These are phyloP conservation scores for bread wheat (Triticum aestivum) DNA, from an alignment of 176 grass and related monocot genomes.

Conservation along the genomic window IWGSC_CS_RefSeq_v2.1 NC_057807.1:693897508-693898007, in stretches of 20 bases:
- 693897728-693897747: neutral
- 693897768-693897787: too few species aligned
- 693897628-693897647: neutral
- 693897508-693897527: neutral
- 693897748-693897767: neutral
- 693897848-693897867: neutral
- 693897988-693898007: too few species aligned
- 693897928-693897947: neutral
- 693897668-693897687: slow-evolving; percentile 23
- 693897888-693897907: neutral
- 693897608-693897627: slow-evolving; percentile 34
- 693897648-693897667: neutral
- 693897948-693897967: neutral
- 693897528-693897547: neutral
- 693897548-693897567: slow-evolving; percentile 41
- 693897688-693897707: slow-evolving; percentile 34
- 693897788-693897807: neutral
- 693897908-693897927: too few species aligned
- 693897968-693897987: neutral
- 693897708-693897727: neutral
- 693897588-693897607: slow-evolving; percentile 5
- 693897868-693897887: neutral
- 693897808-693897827: neutral
- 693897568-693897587: neutral
- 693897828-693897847: neutral